phyloP scores from a whole-genome alignment of 129 eudicot species.

The Flaveria bidentis region DNA sequence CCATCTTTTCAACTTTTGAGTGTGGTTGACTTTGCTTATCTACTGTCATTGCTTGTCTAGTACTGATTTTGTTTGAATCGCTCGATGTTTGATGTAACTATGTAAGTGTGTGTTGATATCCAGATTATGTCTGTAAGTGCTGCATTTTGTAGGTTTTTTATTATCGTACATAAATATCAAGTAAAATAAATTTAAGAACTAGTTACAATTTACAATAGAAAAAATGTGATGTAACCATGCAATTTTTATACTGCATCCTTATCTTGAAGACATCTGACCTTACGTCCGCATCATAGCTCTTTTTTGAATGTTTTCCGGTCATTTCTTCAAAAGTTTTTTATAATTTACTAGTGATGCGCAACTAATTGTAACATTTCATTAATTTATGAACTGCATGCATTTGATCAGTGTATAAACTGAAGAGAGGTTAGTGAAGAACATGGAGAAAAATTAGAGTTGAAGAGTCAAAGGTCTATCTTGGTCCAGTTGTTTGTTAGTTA shows the following conservation, averaged over 20 bases:
- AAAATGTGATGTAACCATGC: no score
- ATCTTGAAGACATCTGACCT: neutral
- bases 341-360: neutral
- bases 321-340: neutral
- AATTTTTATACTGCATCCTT: neutral
- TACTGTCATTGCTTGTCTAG: no score
- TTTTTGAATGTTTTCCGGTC: no score
- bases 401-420: neutral
- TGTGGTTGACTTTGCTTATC: neutral
- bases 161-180: neutral
- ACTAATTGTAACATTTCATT: no score
- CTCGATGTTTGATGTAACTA: constrained; percentile 14
- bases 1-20: neutral
- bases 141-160: neutral
- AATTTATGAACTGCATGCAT: no score
- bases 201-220: neutral
- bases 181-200: neutral
- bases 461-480: neutral
- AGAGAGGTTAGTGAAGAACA: neutral
- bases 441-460: neutral
- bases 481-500: neutral
- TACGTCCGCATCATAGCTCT: neutral
- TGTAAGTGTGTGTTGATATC: constrained; percentile 24
- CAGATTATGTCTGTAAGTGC: neutral
- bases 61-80: neutral